phyloP scores from a whole-genome alignment of 805 yeast genomes.

The Candida germanica region DNA sequence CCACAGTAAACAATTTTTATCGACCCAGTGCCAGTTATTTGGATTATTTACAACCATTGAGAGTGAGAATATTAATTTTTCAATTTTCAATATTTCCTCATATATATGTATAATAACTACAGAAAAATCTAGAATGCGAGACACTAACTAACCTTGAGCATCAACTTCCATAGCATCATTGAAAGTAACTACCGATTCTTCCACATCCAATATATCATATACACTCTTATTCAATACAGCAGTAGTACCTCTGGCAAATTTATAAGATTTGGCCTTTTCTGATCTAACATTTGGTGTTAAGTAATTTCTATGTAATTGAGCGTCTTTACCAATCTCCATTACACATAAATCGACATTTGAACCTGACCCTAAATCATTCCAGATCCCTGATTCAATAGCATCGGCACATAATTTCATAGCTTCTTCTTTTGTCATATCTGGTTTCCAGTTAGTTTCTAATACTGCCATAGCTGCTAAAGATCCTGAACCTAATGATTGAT shows the following conservation, averaged over 20 bases:
- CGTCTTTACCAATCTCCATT: constrained; percentile 90
- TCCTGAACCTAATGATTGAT: constrained; percentile 92
- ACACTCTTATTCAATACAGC: constrained; percentile 71
- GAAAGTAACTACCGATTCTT: constrained; percentile 55
- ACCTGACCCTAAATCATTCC: constrained; percentile 99
- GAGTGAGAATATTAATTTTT: too few species aligned
- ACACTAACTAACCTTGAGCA: too few species aligned
- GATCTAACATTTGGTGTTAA: constrained; percentile 88
- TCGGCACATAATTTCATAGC: constrained; percentile 89
- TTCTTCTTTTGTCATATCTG: constrained; percentile 75
- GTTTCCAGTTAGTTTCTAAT: constrained; percentile 82
- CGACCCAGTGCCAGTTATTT: constrained; percentile 99
- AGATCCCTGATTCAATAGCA: constrained; percentile 96
- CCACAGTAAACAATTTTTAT: constrained; percentile 95
- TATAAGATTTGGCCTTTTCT: constrained; percentile 76
- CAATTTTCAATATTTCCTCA: too few species aligned
- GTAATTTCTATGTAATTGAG: constrained; percentile 80
- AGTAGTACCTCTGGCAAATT: constrained; percentile 91
- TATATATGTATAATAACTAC: too few species aligned
- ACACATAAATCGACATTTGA: constrained; percentile 97
- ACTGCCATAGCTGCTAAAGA: constrained; percentile 99
- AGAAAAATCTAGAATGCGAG: too few species aligned
- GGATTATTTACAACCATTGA: constrained; percentile 93
- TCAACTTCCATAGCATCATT: constrained; percentile 43
- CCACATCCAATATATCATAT: constrained; percentile 62